Percentiles rank a stretch among this genome's conserved stretches.
These are phyloP conservation scores for Fonsecaea erecta DNA, from an alignment of 2,329 filamentous ascomycete genomes.

Conservation along the genomic window DNA sequence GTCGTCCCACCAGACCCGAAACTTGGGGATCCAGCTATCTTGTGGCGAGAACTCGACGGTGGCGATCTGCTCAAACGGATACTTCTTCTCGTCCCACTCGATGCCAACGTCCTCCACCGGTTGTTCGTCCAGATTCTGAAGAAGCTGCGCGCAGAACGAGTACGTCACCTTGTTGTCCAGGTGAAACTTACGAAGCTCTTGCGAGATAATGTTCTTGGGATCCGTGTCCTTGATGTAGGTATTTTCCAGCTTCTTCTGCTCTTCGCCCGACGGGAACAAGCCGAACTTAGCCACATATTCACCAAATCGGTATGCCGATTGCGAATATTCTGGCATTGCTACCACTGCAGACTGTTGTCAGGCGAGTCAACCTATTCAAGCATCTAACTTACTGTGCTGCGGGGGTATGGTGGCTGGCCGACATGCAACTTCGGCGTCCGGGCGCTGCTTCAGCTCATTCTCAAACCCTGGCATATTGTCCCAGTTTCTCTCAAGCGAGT, in stretches of 20 bases:
- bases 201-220: slow-evolving; percentile 31
- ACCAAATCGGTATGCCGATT: slow-evolving; percentile 32
- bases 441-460: slow-evolving; percentile 25
- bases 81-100: slow-evolving; percentile 98
- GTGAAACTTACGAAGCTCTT: slow-evolving; percentile 30
- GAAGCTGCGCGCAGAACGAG: slow-evolving; percentile 34
- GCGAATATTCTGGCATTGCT: slow-evolving; percentile 33
- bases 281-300: slow-evolving; percentile 33
- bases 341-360: slow-evolving; percentile 21
- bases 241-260: slow-evolving; percentile 28
- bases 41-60: slow-evolving; percentile 32
- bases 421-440: slow-evolving; percentile 29
- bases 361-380: background rate
- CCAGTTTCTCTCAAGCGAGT: slow-evolving; percentile 30
- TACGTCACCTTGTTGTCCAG: slow-evolving; percentile 32
- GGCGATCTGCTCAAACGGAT: slow-evolving; percentile 75
- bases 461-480: slow-evolving; percentile 30
- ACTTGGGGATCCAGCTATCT: slow-evolving; percentile 30
- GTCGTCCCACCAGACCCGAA: slow-evolving; percentile 32
- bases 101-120: slow-evolving; percentile 77
- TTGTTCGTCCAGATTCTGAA: slow-evolving; percentile 38
- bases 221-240: slow-evolving; percentile 28
- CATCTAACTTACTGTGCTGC: slow-evolving; percentile 24
- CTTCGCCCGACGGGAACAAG: slow-evolving; percentile 28
- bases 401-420: slow-evolving; percentile 20